A percentile compares a stretch with the other conserved stretches of the same genome.
Evolutionary conservation across 2,329 filamentous ascomycete species (phyloP).

Genomic region (Chaetomiaceae sp.): DNA sequence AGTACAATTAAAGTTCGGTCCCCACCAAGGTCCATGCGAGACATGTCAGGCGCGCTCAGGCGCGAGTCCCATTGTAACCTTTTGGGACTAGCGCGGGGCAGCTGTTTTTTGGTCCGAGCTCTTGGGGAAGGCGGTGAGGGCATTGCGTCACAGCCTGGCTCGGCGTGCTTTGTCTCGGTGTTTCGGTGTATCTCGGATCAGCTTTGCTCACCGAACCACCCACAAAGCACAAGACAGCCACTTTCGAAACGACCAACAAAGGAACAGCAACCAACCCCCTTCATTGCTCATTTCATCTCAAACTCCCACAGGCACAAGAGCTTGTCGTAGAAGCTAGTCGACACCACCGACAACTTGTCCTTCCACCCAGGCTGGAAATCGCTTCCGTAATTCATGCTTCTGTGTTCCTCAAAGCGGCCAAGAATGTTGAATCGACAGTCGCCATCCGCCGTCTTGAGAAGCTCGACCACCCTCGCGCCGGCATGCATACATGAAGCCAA

Average conservation of each 20-base stretch:
- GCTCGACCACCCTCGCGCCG: constrained; percentile 63
- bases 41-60: constrained; percentile 21
- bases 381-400: constrained; percentile 93
- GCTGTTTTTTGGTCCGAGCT: neutral
- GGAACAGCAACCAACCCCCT: too few relatives aligned
- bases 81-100: constrained; percentile 21
- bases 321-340: constrained; percentile 74
- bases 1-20: constrained; percentile 2
- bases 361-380: constrained; percentile 53
- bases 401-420: constrained; percentile 74
- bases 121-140: constrained; percentile 5
- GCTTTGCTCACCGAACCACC: too few relatives aligned
- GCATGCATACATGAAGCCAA: constrained; percentile 94
- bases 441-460: constrained; percentile 36
- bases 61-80: constrained; percentile 11
- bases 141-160: constrained; percentile 19
- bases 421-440: constrained; percentile 61
- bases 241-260: too few relatives aligned
- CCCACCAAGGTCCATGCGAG: constrained; percentile 1
- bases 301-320: constrained; percentile 62
- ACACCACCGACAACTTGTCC: constrained; percentile 48
- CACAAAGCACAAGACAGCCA: too few relatives aligned
- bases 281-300: neutral
- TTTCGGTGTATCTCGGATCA: neutral
- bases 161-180: neutral